Percentiles rank a stretch among this genome's conserved stretches.
Conservation (phyloP, 345 rosid genomes). For the Syzygium aqueum region DNA sequence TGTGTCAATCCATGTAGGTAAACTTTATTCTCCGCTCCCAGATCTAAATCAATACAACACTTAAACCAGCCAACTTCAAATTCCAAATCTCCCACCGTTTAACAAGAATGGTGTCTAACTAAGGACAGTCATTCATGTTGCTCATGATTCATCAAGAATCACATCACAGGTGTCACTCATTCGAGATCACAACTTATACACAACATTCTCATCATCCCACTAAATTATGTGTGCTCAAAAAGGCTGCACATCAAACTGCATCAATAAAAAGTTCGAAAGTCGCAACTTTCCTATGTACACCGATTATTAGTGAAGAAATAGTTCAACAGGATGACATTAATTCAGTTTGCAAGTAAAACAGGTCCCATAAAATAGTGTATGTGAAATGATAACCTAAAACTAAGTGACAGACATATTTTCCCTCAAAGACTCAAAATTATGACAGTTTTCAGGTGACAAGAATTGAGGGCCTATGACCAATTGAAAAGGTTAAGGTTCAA, state of each 20-base stretch:
- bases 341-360: not conserved
- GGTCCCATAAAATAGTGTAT: not conserved
- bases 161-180: not conserved
- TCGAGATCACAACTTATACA: not conserved
- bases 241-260: not conserved
- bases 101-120: not conserved
- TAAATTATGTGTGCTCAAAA: not conserved
- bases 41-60: not conserved
- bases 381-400: not conserved
- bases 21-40: not conserved
- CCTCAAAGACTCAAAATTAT: not conserved
- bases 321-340: not conserved
- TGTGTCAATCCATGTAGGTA: not conserved
- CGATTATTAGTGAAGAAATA: not conserved
- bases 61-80: not conserved
- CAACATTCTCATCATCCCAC: not conserved
- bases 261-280: not conserved
- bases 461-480: not conserved
- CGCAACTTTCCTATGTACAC: not conserved
- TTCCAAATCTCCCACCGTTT: not conserved
- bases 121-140: not conserved
- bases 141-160: not conserved
- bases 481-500: not conserved
- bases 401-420: not conserved
- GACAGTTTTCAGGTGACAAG: not conserved